These are phyloP conservation scores for Pythium graminicola DNA, from an alignment of 352 stramenopile genomes.

Conservation along the genomic window DNA sequence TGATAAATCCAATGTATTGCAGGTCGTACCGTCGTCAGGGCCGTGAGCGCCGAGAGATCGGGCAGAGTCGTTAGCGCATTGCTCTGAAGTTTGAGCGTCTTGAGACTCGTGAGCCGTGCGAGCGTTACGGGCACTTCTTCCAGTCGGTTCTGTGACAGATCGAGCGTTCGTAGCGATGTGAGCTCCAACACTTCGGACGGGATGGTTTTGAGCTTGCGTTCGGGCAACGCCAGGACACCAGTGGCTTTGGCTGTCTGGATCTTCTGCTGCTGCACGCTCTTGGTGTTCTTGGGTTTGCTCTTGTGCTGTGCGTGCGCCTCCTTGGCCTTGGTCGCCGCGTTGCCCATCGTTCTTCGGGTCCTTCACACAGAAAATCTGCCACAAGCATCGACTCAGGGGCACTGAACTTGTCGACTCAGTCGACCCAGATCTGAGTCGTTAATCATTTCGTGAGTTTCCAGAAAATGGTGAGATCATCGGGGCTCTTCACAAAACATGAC, in stretches of 20 bases:
- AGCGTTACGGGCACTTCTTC: slow-evolving; percentile 40
- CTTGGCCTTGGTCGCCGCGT: slow-evolving; percentile 55
- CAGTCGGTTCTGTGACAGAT: slow-evolving; percentile 66
- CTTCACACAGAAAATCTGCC: background rate
- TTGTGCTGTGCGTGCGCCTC: slow-evolving; percentile 58
- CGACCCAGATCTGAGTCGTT: background rate
- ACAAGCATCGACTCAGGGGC: slow-evolving; percentile 1
- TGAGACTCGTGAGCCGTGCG: slow-evolving; percentile 38
- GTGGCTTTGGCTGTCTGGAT: slow-evolving; percentile 50
- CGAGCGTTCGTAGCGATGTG: slow-evolving; percentile 50
- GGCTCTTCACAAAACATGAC: too few relatives aligned
- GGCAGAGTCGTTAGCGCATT: slow-evolving; percentile 56
- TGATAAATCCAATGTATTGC: background rate
- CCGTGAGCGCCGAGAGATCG: slow-evolving; percentile 54
- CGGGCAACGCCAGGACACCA: slow-evolving; percentile 59
- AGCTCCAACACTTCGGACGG: slow-evolving; percentile 50
- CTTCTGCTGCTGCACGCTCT: slow-evolving; percentile 73
- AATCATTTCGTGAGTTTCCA: background rate
- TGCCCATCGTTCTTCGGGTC: slow-evolving; percentile 36
- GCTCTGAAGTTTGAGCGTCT: slow-evolving; percentile 64
- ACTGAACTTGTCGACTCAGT: slow-evolving; percentile 5
- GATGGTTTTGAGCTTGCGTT: slow-evolving; percentile 73
- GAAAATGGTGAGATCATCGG: background rate
- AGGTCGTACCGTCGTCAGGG: slow-evolving; percentile 51
- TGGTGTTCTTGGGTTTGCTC: slow-evolving; percentile 78